phyloP scores from a whole-genome alignment of 495 filamentous ascomycete genomes.

The Hypoxylon lenormandii region DNA sequence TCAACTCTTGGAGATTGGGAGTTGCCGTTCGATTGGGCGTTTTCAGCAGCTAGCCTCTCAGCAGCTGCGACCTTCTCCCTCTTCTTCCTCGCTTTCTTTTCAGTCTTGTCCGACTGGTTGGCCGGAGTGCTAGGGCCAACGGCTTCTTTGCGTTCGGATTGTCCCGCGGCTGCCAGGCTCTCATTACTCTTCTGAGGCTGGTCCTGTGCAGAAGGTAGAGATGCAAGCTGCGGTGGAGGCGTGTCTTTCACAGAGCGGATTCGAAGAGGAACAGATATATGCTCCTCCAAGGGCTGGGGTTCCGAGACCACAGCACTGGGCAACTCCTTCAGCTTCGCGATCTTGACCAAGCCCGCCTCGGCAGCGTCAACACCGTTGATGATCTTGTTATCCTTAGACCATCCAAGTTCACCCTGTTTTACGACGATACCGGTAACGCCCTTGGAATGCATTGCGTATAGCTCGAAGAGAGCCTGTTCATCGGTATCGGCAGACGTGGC shows the following conservation, averaged over 20 bases:
- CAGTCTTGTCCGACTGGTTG: constrained; percentile 57
- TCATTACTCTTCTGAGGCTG: constrained; percentile 35
- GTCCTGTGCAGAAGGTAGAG: constrained; percentile 34
- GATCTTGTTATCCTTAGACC: constrained; percentile 86
- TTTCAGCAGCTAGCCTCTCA: constrained; percentile 48
- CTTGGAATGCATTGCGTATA: constrained; percentile 97
- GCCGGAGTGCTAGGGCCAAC: constrained; percentile 51
- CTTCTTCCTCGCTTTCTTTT: constrained; percentile 64
- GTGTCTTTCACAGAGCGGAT: constrained; percentile 57
- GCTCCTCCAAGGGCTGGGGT: constrained; percentile 41
- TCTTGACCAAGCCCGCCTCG: constrained; percentile 69
- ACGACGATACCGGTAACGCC: constrained; percentile 88
- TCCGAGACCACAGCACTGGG: constrained; percentile 52
- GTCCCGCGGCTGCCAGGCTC: constrained; percentile 11
- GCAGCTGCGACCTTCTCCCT: constrained; percentile 56
- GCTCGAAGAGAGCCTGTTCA: constrained; percentile 79
- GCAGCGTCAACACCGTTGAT: constrained; percentile 79
- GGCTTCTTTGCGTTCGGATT: constrained; percentile 58
- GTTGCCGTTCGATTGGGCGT: constrained; percentile 44
- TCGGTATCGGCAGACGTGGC: constrained; percentile 65
- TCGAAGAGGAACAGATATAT: constrained; percentile 51
- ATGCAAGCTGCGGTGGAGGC: constrained; percentile 32
- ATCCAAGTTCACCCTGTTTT: constrained; percentile 88
- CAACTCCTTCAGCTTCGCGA: constrained; percentile 57
- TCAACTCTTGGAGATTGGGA: constrained; percentile 43